A percentile compares a stretch with the other conserved stretches of the same genome.
Evolutionary conservation across 495 filamentous ascomycete genomes (phyloP).

Genomic region (Xylaria flabelliformis): DNA sequence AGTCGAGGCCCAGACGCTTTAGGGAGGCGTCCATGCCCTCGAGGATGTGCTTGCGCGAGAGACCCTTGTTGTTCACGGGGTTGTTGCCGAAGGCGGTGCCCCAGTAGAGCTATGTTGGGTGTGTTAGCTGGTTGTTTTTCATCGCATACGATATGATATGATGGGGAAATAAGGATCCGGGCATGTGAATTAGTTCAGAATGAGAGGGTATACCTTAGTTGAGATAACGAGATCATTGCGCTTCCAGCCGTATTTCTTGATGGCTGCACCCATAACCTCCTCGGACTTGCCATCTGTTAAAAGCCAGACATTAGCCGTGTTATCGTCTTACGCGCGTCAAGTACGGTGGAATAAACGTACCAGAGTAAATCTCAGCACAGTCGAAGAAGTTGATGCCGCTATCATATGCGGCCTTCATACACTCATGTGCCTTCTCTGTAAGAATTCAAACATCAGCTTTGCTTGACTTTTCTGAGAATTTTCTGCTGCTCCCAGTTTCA

Average conservation of each 20-base stretch:
- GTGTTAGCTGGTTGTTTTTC: no score
- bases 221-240: constrained; percentile 83
- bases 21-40: constrained; percentile 70
- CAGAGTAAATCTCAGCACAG: constrained; percentile 67
- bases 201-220: constrained; percentile 66
- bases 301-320: constrained; percentile 16
- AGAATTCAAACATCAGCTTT: constrained; percentile 4
- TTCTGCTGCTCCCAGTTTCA: no score
- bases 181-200: background rate
- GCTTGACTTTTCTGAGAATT: background rate
- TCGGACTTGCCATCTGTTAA: constrained; percentile 66
- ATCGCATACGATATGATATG: no score
- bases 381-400: constrained; percentile 80
- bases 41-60: constrained; percentile 83
- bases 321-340: background rate
- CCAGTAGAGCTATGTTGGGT: constrained; percentile 66
- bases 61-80: constrained; percentile 75
- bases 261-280: constrained; percentile 74
- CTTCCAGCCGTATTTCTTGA: constrained; percentile 72
- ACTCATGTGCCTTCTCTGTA: constrained; percentile 66
- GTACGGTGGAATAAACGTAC: background rate
- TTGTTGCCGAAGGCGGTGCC: constrained; percentile 65
- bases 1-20: constrained; percentile 71
- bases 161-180: no score
- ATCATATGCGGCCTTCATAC: constrained; percentile 79